Evolutionary conservation across 805 yeast species (phyloP).

Genomic region (Isabelozyma heimii): DNA sequence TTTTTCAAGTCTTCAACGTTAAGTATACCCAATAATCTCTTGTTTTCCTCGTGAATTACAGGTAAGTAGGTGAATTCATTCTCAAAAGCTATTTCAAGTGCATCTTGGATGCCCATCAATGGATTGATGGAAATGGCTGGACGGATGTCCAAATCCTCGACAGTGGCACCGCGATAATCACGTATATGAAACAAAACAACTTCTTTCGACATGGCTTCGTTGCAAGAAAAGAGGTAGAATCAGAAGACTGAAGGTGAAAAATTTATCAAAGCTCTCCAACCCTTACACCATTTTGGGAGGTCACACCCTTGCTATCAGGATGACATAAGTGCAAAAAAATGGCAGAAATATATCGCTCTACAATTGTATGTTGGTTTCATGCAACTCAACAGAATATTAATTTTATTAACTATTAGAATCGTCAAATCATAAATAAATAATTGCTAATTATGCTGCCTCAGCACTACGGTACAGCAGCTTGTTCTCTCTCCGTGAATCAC

Average conservation of each 20-base stretch:
- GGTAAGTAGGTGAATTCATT: constrained; percentile 54
- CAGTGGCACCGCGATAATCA: constrained; percentile 51
- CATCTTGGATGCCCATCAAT: constrained; percentile 43
- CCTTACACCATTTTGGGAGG: too few species aligned
- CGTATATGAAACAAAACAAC: constrained; percentile 23
- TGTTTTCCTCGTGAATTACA: constrained; percentile 46
- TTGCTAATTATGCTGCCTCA: constrained; percentile 29
- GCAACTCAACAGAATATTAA: too few species aligned
- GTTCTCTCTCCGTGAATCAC: constrained; percentile 12
- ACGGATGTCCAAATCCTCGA: constrained; percentile 57
- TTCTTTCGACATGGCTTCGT: not conserved
- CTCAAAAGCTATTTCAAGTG: constrained; percentile 55
- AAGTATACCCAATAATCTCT: constrained; percentile 48
- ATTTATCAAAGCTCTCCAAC: not conserved
- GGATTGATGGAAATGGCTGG: constrained; percentile 57
- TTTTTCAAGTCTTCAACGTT: constrained; percentile 42
- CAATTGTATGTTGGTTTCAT: too few species aligned
- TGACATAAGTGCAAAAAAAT: not conserved
- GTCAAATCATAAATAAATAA: not conserved
- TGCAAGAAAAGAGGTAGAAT: not conserved
- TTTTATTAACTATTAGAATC: not conserved
- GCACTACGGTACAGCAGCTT: constrained; percentile 25
- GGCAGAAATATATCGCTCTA: not conserved
- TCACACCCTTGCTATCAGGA: not conserved
- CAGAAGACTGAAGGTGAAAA: not conserved